These are phyloP conservation scores for Podospora appendiculata DNA, from an alignment of 495 filamentous ascomycete species.

Conservation along the genomic window DNA sequence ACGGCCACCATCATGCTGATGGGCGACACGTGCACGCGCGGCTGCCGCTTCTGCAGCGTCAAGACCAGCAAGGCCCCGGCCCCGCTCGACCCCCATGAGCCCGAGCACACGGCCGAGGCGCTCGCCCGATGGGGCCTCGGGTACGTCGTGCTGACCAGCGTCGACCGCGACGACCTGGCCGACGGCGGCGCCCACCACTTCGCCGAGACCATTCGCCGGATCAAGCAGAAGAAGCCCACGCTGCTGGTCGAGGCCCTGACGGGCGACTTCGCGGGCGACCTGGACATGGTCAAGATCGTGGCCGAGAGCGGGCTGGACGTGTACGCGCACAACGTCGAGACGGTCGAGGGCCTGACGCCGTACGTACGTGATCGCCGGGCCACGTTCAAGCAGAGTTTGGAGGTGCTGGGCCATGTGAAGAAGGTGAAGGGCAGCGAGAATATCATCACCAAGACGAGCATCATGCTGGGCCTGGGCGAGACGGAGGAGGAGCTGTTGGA, in stretches of 20 bases:
- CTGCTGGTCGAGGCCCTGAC: conserved; percentile 95
- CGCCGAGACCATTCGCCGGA: conserved; percentile 88
- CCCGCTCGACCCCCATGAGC: conserved; percentile 90
- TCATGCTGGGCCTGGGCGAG: conserved; percentile 95
- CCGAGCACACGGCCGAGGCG: conserved; percentile 93
- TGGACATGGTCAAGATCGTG: conserved; percentile 75
- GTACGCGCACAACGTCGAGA: conserved; percentile 96
- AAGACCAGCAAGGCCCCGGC: conserved; percentile 75
- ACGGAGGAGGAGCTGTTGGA: conserved; percentile 82
- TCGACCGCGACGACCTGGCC: conserved; percentile 84
- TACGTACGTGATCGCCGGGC: conserved; percentile 85
- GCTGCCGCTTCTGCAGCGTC: conserved; percentile 93
- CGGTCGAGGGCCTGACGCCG: conserved; percentile 82
- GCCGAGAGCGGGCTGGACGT: conserved; percentile 87
- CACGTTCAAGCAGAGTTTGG: conserved; percentile 77
- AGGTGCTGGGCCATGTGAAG: conserved; percentile 78
- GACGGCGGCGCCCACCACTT: conserved; percentile 90
- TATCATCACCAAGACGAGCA: conserved; percentile 92
- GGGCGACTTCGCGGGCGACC: conserved; percentile 76
- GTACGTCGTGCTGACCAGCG: conserved; percentile 89
- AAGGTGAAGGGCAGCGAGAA: conserved; percentile 49
- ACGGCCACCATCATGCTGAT: conserved; percentile 99
- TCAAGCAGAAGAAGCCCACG: conserved; percentile 78
- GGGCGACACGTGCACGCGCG: conserved; percentile 96
- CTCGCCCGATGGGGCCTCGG: conserved; percentile 87